Evolutionary conservation across 192 early-diverging fungal genomes (phyloP), one percentile per base, ranked within the genome.

Genomic region (Ramicandelaber brevisporus): DNA sequence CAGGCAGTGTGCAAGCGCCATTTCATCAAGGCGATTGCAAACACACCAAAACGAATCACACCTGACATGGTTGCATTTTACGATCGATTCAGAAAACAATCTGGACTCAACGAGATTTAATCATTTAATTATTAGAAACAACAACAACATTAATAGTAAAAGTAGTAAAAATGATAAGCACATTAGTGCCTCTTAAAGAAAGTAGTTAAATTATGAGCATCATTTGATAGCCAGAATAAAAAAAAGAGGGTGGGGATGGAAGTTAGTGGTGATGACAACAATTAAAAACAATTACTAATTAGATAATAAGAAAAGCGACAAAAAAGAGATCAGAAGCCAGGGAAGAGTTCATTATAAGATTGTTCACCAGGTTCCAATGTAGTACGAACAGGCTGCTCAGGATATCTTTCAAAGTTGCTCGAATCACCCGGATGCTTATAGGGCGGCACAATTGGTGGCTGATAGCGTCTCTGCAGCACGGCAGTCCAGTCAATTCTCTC

Each of bases 391-490:
- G 51, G 48, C 8, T 67, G 58, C 44, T 96, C 86, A 2, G 82
- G 77, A 43, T 96, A 96, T 38, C 63, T 57, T 46, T 92, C 87
- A 66, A 92, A 96, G 55, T 96, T 78, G 44, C 70, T 77, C 9
- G 90, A 68, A 38, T 97, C 90, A 21, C 86, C 85, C 5, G 77
- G 73, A 21, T 73, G 66, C 30, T 53, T 52, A 20, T 85, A 51
- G 15, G 68, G 68, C 14, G 90, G 90, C 21, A 78, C 54, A 45
- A 88, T 84, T 9, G 87, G 87, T 13, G 86, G 70, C 26, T 70
- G 65, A n/a, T 88, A 64, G 15, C 50, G 58, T 36, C 66, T 66
- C 21, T 75, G 60, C 33, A 80, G 40, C 14, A 98, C 48, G 15
- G 68, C 78, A 18, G 82, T 50, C 92, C 92, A 98, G 48, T 88